Conservation (phyloP, 805 yeast species). For the Schwanniomyces yamadae region DNA sequence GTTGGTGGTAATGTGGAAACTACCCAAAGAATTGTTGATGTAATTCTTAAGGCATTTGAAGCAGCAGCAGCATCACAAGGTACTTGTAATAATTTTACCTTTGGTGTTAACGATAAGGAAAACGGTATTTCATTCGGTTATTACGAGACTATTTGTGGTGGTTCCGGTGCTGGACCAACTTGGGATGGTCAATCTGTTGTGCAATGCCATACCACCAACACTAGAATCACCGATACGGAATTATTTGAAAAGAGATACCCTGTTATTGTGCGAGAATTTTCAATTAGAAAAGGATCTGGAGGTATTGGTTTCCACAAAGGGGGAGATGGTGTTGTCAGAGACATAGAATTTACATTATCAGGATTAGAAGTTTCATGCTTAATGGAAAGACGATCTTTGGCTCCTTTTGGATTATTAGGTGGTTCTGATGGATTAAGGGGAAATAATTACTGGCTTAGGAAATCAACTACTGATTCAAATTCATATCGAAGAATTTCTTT, state of each 20-base stretch:
- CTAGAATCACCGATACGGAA: slow-evolving; percentile 90
- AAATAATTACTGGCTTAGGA: slow-evolving; percentile 33
- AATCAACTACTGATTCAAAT: slow-evolving; percentile 13
- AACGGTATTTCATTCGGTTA: slow-evolving; percentile 75
- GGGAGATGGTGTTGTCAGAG: slow-evolving; percentile 85
- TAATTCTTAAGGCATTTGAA: slow-evolving; percentile 77
- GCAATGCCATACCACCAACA: slow-evolving; percentile 92
- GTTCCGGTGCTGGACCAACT: slow-evolving; percentile 86
- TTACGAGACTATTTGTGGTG: slow-evolving; percentile 94
- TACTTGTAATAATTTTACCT: slow-evolving; percentile 90
- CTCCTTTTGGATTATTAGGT: slow-evolving; percentile 86
- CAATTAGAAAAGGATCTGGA: slow-evolving; percentile 72
- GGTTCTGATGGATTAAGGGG: slow-evolving; percentile 81
- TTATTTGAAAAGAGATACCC: slow-evolving; percentile 88
- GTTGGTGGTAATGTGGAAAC: slow-evolving; percentile 88
- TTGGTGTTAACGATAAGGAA: slow-evolving; percentile 68
- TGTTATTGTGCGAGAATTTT: slow-evolving; percentile 68
- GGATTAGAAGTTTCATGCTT: slow-evolving; percentile 65
- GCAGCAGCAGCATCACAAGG: slow-evolving; percentile 97
- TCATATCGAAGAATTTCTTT: slow-evolving; percentile 21
- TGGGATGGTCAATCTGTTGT: slow-evolving; percentile 91
- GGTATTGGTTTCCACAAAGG: slow-evolving; percentile 74
- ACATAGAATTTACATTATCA: slow-evolving; percentile 62
- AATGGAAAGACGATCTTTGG: slow-evolving; percentile 79
- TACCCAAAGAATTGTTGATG: slow-evolving; percentile 90